A percentile compares a stretch with the other conserved stretches of the same genome.
These are phyloP conservation scores for Botrytis pseudocinerea DNA, from an alignment of 2,329 filamentous ascomycete genomes.

Conservation along the genomic window DNA sequence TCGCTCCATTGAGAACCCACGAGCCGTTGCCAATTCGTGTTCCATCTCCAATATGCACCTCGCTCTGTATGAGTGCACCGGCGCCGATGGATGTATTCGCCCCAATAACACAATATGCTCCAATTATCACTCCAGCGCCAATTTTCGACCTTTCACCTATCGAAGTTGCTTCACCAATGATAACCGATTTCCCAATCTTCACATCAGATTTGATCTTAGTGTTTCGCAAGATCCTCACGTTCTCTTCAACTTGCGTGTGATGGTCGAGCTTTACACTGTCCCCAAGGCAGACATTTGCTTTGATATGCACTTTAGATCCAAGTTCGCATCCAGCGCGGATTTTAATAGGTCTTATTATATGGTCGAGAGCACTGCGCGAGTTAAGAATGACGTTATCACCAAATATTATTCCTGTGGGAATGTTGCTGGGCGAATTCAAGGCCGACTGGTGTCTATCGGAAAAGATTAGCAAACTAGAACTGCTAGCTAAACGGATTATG, in stretches of 20 bases:
- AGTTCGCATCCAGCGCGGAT: neutral
- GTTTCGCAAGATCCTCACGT: neutral
- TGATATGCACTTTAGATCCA: neutral
- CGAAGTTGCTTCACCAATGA: neutral
- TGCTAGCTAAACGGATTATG: neutral
- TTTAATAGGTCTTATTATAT: neutral
- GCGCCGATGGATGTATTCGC: rapidly evolving
- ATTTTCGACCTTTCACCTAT: neutral
- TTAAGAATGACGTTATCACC: neutral
- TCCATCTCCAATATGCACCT: neutral
- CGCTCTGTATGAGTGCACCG: neutral
- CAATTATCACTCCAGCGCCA: neutral
- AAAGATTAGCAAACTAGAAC: neutral
- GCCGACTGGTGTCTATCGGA: neutral
- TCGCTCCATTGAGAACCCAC: neutral
- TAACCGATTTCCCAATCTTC: rapidly evolving
- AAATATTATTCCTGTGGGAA: neutral
- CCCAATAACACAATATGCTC: neutral
- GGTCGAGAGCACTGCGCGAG: neutral
- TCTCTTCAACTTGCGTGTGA: neutral
- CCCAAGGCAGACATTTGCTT: neutral
- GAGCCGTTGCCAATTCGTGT: neutral
- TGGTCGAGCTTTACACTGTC: neutral
- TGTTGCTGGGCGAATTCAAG: neutral
- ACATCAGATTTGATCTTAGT: neutral